These are phyloP conservation scores for Ophiostoma piceae DNA, from an alignment of 2,329 filamentous ascomycete genomes.

Conservation along the genomic window DNA sequence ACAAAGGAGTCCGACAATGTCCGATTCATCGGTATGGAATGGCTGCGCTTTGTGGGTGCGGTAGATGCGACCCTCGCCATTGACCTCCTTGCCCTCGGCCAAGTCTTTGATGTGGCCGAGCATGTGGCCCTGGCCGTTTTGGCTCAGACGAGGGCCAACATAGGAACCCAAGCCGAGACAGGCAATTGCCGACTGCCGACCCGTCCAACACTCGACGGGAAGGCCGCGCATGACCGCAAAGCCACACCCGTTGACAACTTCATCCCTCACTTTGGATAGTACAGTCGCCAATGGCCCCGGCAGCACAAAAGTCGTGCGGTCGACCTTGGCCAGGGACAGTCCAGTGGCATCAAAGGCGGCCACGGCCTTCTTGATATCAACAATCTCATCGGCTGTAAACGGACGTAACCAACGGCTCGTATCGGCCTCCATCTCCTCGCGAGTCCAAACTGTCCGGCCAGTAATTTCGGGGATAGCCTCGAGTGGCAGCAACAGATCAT, in stretches of 20 bases:
- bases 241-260: not conserved
- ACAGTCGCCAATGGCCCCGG: not conserved
- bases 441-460: not conserved
- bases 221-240: not conserved
- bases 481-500: not conserved
- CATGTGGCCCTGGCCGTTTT: constrained; percentile 11
- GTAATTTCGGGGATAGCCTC: not conserved
- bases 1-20: not conserved
- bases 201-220: not conserved
- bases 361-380: not conserved
- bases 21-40: not conserved
- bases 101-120: not conserved
- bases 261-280: not conserved
- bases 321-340: not conserved
- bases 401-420: not conserved
- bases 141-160: not conserved
- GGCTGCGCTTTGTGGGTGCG: constrained; percentile 1
- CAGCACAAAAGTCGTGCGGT: constrained; percentile 5
- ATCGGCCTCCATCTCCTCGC: constrained; percentile 3
- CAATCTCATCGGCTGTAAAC: not conserved
- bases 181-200: not conserved
- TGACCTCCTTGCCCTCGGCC: constrained; percentile 9
- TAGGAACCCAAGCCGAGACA: not conserved
- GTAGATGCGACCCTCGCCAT: constrained; percentile 7
- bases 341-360: not conserved